phyloP scores from a whole-genome alignment of 441 rosid genomes.

The Bruguiera hainesii region DNA sequence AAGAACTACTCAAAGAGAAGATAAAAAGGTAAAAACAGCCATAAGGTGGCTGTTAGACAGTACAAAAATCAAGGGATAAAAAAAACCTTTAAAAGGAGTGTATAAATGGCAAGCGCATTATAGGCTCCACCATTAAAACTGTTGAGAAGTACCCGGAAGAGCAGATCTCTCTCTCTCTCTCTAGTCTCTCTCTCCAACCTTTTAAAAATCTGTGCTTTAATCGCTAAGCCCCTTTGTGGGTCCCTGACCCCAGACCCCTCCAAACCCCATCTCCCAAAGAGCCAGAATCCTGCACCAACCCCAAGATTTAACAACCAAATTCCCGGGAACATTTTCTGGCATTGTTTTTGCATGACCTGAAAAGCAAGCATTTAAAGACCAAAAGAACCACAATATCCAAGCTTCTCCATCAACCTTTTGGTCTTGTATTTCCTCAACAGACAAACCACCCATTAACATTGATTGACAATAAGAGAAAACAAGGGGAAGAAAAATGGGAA shows the following conservation, averaged over 20 bases:
- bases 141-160: constrained; percentile 15
- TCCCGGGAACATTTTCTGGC: neutral
- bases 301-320: neutral
- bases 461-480: neutral
- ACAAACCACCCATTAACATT: neutral
- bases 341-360: neutral
- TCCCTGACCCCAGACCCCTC: neutral
- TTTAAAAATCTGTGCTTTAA: constrained; percentile 9
- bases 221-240: constrained; percentile 16
- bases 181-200: neutral
- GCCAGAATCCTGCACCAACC: neutral
- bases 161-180: neutral
- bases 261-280: constrained; percentile 9
- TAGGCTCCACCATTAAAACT: constrained; percentile 30
- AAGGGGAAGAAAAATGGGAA: neutral
- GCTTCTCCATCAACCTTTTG: neutral
- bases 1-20: neutral
- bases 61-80: neutral
- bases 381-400: constrained; percentile 1
- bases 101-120: constrained; percentile 16
- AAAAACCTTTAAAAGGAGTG: neutral
- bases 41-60: neutral
- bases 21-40: neutral
- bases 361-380: neutral
- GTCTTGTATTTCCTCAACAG: neutral